A percentile compares a stretch with the other conserved stretches of the same genome.
These are phyloP conservation scores for Ormosia emarginata DNA, from an alignment of 306 rosid species.

Conservation along the genomic window DNA sequence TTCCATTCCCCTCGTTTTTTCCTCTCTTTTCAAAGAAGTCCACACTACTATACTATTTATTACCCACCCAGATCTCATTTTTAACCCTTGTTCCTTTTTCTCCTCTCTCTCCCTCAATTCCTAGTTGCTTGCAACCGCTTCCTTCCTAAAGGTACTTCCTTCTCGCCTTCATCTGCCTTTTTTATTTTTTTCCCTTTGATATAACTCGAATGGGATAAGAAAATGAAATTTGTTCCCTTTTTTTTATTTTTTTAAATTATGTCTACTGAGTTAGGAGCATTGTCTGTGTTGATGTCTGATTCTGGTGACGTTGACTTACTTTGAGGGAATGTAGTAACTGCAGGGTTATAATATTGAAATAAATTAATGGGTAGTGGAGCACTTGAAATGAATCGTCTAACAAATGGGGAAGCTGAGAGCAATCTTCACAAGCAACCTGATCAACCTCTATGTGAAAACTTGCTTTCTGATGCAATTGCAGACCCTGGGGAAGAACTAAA, in stretches of 20 bases:
- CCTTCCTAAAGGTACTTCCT: neutral
- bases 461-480: constrained; percentile 31
- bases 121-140: neutral
- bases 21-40: neutral
- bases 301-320: constrained; percentile 6
- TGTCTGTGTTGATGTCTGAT: neutral
- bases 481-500: constrained; percentile 27
- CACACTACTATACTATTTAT: neutral
- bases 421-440: constrained; percentile 45
- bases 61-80: neutral
- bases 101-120: neutral
- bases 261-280: neutral
- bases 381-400: constrained; percentile 35
- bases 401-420: constrained; percentile 50
- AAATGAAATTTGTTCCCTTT: too few relatives aligned
- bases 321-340: constrained; percentile 36
- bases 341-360: constrained; percentile 13
- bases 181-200: too few relatives aligned
- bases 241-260: too few relatives aligned
- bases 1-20: neutral
- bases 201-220: too few relatives aligned
- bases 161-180: neutral
- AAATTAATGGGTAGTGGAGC: constrained; percentile 31
- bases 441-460: constrained; percentile 28
- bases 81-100: neutral